Evolutionary conservation across 2,329 filamentous ascomycete species (phyloP), one percentile per base, ranked within the genome.

Genomic region (Fusarium sp.): DNA sequence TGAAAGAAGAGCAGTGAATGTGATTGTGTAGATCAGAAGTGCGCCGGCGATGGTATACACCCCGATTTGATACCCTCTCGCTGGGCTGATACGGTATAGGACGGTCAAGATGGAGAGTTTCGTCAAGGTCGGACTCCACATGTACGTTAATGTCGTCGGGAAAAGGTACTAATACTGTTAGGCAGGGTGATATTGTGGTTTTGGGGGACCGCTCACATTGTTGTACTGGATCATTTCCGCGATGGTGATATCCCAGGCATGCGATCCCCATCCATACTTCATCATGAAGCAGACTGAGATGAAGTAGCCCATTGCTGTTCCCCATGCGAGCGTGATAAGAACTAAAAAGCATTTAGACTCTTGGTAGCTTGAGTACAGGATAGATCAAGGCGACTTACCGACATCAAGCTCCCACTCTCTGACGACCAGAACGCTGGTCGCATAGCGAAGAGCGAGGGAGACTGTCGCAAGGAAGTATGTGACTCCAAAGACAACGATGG

Each of bases 241-340:
- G 9, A 57, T 26, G 1, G 54, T 40, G 4, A 57, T 45, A 22
- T 57, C 45, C 44, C 54, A 56, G 33, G 31, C 39, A 39, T 58
- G 40, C 6, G 49, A 38, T 0, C 56, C 56, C 56, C 56, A 55
- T 17, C 56, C 49, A 3, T 55, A 58, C 49, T 45, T 58, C 39
- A 58, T 58, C 33, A 56, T 45, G 6, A 58, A 55, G 19, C 22
- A 44, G 13, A 55, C 39, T 9, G 49, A 55, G 39, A 58, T 24
- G 2, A 55, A 58, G 39, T 55, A 57, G 7, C 55, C 55, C 24
- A 58, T 11, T 2, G 39, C 55, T 0, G 15, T 8, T 5, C 6
- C 38, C 39, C 39, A 58, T 1, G 55, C 39, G 2, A 55, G 47
- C 14, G 55, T 45, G 7, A 58, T 55, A 8, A 56, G 33, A 5